Percentiles rank a stretch among this genome's conserved stretches.
Evolutionary conservation across 2,329 filamentous ascomycete genomes (phyloP).

Genomic region (Ophiosphaerella narmari): DNA sequence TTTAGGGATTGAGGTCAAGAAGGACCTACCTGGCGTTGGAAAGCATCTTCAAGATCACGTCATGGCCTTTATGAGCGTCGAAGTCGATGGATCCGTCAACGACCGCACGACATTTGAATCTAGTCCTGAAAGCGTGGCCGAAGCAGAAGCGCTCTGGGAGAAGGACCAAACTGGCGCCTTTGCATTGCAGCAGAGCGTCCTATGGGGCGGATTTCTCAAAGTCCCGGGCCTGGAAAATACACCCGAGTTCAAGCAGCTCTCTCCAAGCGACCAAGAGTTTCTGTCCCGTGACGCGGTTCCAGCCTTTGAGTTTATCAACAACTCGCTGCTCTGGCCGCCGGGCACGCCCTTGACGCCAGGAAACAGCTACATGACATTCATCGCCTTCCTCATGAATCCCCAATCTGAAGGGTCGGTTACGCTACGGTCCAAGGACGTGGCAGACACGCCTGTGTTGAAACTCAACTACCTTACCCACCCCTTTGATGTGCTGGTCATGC

Average conservation of each 20-base stretch:
- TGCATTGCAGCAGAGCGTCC: conserved; percentile 50
- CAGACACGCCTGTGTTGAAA: conserved; percentile 58
- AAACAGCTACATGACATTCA: conserved; percentile 34
- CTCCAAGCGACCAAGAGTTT: conserved; percentile 49
- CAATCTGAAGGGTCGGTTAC: conserved; percentile 58
- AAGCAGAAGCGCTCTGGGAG: conserved; percentile 53
- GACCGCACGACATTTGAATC: conserved; percentile 49
- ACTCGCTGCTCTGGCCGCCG: conserved; percentile 28
- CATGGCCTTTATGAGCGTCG: conserved; percentile 53
- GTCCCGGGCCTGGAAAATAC: conserved; percentile 48
- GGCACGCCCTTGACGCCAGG: conserved; percentile 38
- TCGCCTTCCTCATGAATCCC: conserved; percentile 55
- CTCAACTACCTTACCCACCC: conserved; percentile 59
- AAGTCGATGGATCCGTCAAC: conserved; percentile 42
- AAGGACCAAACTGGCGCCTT: conserved; percentile 39
- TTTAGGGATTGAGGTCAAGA: conserved; percentile 49
- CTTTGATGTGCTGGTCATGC: conserved; percentile 54
- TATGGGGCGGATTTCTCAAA: conserved; percentile 61
- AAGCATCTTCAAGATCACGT: conserved; percentile 54
- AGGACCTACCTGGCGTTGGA: conserved; percentile 50
- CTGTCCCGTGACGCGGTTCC: conserved; percentile 59
- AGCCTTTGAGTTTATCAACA: conserved; percentile 58
- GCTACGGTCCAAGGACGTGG: conserved; percentile 59
- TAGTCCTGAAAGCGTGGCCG: conserved; percentile 38
- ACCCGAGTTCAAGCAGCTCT: conserved; percentile 52